These are phyloP conservation scores for Chenopodium suecicum DNA, from an alignment of 148 eudicot species.

Conservation along the genomic window DNA sequence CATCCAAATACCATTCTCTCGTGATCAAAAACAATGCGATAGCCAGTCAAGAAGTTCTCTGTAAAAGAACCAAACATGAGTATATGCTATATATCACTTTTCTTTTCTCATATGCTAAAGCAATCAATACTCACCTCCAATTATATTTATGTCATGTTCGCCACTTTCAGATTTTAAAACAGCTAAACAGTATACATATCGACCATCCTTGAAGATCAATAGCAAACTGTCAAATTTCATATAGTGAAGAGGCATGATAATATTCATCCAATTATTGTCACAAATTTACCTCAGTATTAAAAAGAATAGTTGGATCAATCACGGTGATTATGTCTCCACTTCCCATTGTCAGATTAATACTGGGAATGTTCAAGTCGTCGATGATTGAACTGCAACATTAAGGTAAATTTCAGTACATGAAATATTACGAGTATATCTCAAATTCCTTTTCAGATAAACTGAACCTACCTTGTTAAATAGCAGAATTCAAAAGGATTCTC, in stretches of 20 bases:
- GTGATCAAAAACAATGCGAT: slow-evolving; percentile 44
- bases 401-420: slow-evolving; percentile 6
- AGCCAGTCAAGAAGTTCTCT: slow-evolving; percentile 51
- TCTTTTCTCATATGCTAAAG: too few relatives aligned
- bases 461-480: slow-evolving; percentile 44
- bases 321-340: slow-evolving; percentile 55
- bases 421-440: not conserved
- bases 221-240: slow-evolving; percentile 9
- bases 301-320: slow-evolving; percentile 32
- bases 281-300: slow-evolving; percentile 32
- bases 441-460: not conserved
- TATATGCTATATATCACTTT: not conserved
- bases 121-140: slow-evolving; percentile 33
- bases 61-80: slow-evolving; percentile 4
- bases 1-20: slow-evolving; percentile 44
- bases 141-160: slow-evolving; percentile 26
- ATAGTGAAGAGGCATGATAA: not conserved
- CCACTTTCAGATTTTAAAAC: slow-evolving; percentile 47
- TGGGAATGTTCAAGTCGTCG: slow-evolving; percentile 30
- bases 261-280: not conserved
- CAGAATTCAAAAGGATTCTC: slow-evolving; percentile 53
- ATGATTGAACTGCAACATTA: slow-evolving; percentile 47
- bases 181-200: slow-evolving; percentile 51
- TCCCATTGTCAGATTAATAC: slow-evolving; percentile 61
- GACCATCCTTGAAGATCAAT: slow-evolving; percentile 41